Evolutionary conservation across 352 stramenopile species (phyloP), one percentile per base, ranked within the genome.

Genomic region (Globisporangium parvum): DNA sequence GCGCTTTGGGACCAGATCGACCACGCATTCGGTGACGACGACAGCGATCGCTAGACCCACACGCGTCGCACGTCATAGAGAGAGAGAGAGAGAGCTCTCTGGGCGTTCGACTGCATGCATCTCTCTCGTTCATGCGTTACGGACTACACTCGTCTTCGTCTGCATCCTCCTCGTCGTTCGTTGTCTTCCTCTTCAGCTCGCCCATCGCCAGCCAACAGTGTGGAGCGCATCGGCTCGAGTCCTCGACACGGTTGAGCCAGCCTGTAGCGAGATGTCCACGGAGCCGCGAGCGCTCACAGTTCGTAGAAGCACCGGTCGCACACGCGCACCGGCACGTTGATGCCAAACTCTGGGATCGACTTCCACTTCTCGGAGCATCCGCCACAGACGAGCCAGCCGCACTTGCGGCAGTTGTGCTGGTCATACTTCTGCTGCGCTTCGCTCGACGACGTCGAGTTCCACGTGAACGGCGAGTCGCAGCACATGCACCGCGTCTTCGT

Each of bases 321-420:
- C 12, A 95, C 82, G 23, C 85, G 82, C 58, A 93, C 82, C 21
- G 85, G 81, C 31, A 86, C 73, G 51, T 95, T 91, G 65, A 95
- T 89, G 28, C 85, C 85, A 51, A 87, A 95, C 56, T 91, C 75
- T 0, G 85, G 82, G 41, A 95, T 89, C 5, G 85, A 89, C 58
- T 88, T 90, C 59, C 70, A 76, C 53, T 95, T 95, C 31, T 91
- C 65, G 1, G 85, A 95, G 50, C 85, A 95, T n/a, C 83, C 83
- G 60, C 89, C 79, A 47, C 85, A 95, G 18, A 93, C 80, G 24
- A 95, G 70, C 44, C 69, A 79, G 17, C 85, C 85, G 52, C 85
- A 95, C 24, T 75, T 83, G 53, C 84, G 71, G 65, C 88, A 96
- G 57, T 96, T 96, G 70, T 96, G 86, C 66, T 96, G 87, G 65